Evolutionary conservation across 768 basidiomycete species (phyloP), one percentile per base, ranked within the genome.

Genomic region (Favolaschia claudopus): DNA sequence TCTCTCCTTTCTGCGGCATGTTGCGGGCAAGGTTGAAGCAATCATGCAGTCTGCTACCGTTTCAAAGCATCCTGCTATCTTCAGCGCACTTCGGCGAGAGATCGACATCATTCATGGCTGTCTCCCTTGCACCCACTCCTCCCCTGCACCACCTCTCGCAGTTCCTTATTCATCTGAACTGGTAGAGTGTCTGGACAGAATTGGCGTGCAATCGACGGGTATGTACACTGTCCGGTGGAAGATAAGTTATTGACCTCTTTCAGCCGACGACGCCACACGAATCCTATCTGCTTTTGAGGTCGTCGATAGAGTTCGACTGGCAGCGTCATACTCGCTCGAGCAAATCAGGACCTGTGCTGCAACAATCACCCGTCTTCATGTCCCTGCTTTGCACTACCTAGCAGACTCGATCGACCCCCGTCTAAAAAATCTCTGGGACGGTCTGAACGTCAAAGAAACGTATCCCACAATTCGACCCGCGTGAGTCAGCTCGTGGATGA

Each of bases 241-340:
- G 58, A 10, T 22, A 7, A 28, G 20, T 32, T 53, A 13, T 58
- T 55, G 15, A 27, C 27, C 9, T 25, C 38, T 27, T 58, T n/a
- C 42, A 88, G 86, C 82, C 29, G 66, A 70, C 17, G 70, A 75
- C 3, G 49, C 50, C 3, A 72, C 71, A 24, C 70, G 81, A 38
- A 74, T 71, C 44, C 60, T 67, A 1, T 63, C 74, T 27, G 87
- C 87, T 1, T 84, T 77, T 39, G 84, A 86, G 47, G 74, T 91
- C 0, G 75, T 91, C n/a, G 88, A 89, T 62, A 86, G 83, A 82
- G 55, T 88, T 29, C 84, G 89, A 33, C 71, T 89, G 1, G 65
- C 78, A 2, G 76, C 31, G 36, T 20, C 43, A 77, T 14, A 66
- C 70, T 25, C 64, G 71, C 1, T 63, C 84, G 5, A 64, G 68